phyloP scores from a whole-genome alignment of 139 green algal species.

The Closterium sp. region DNA sequence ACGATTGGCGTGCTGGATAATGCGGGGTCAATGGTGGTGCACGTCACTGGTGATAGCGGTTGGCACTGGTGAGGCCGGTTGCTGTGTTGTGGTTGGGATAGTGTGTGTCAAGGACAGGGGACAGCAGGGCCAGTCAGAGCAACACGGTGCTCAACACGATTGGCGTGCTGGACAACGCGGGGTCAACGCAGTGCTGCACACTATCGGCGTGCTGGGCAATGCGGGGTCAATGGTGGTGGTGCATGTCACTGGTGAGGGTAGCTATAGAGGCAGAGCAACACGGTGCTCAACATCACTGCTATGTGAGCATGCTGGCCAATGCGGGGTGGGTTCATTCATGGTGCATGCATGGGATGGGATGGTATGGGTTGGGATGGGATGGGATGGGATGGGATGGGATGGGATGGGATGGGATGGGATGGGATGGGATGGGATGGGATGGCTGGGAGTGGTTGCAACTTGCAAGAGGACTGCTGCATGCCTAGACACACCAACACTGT shows the following conservation, averaged over 20 bases:
- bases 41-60: slow-evolving; percentile 48
- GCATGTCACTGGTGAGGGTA: slow-evolving; percentile 51
- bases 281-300: slow-evolving; percentile 24
- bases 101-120: no score
- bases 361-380: no score
- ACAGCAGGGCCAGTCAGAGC: slow-evolving; percentile 11
- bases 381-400: no score
- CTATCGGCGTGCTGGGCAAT: slow-evolving; percentile 70
- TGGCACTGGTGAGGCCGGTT: slow-evolving; percentile 22
- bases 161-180: slow-evolving; percentile 77
- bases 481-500: no score
- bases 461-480: no score
- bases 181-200: slow-evolving; percentile 41
- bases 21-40: slow-evolving; percentile 65
- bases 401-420: no score
- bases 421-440: no score
- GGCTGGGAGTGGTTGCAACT: no score
- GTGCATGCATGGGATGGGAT: no score
- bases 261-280: not conserved
- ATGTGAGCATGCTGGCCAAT: slow-evolving; percentile 73
- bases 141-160: slow-evolving; percentile 26
- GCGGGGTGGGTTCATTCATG: slow-evolving; percentile 64
- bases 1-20: slow-evolving; percentile 70
- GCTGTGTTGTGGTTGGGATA: no score
- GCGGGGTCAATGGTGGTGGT: slow-evolving; percentile 67